A percentile compares a stretch with the other conserved stretches of the same genome.
Conservation (phyloP, 352 stramenopile genomes). For the Phytophthora capsici region DNA sequence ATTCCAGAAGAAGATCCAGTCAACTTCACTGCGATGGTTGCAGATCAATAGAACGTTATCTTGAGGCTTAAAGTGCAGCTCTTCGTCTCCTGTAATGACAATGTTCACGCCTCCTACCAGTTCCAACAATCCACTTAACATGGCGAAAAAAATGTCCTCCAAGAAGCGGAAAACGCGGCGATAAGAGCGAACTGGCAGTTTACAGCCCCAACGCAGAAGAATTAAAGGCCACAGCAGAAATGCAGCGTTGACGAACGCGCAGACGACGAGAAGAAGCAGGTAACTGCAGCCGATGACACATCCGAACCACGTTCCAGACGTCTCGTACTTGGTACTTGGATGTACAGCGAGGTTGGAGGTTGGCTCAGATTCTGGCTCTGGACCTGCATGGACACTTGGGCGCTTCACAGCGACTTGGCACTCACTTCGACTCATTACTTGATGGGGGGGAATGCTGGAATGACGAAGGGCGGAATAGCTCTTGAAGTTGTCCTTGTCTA, state of each 20-base stretch:
- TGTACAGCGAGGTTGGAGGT: constrained; percentile 40
- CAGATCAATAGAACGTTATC: constrained; percentile 72
- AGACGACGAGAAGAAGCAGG: constrained; percentile 54
- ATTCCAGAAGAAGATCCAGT: constrained; percentile 89
- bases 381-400: background rate
- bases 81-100: constrained; percentile 61
- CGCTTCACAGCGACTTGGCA: background rate
- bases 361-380: constrained; percentile 35
- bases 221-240: constrained; percentile 68
- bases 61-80: constrained; percentile 41
- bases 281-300: constrained; percentile 51
- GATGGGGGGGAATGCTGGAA: constrained; percentile 14
- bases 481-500: background rate
- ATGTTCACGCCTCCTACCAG: constrained; percentile 60
- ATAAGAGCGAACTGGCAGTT: constrained; percentile 31
- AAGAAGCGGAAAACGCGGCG: constrained; percentile 43
- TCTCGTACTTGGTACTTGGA: constrained; percentile 60
- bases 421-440: constrained; percentile 22
- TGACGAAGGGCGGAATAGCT: constrained; percentile 20
- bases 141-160: constrained; percentile 65
- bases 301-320: constrained; percentile 43
- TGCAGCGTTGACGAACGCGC: constrained; percentile 63
- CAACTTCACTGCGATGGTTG: constrained; percentile 84
- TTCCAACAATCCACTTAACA: constrained; percentile 68
- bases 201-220: constrained; percentile 42